These are phyloP conservation scores for Boletus tomentosulus DNA, from an alignment of 768 basidiomycete genomes.

Conservation along the genomic window DNA sequence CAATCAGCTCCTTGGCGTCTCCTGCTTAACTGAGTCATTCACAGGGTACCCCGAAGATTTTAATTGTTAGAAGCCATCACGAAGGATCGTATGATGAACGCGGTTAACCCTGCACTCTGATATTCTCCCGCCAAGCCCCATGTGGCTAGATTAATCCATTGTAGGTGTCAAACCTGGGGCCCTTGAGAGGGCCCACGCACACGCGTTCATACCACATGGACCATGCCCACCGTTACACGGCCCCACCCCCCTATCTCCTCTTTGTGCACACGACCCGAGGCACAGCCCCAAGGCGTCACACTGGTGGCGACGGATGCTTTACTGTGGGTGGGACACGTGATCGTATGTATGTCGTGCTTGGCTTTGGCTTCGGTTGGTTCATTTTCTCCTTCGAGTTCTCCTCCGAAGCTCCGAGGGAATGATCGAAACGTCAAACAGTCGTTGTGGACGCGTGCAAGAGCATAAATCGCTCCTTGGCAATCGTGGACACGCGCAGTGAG, in stretches of 20 bases:
- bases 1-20: slow-evolving; percentile 6
- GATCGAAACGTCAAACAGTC: not conserved
- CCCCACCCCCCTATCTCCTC: not conserved
- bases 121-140: not conserved
- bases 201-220: slow-evolving; percentile 11
- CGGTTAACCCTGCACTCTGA: not conserved
- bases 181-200: not conserved
- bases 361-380: not conserved
- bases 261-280: not conserved
- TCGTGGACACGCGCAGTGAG: not conserved
- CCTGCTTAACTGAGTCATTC: not conserved
- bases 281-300: slow-evolving; percentile 6
- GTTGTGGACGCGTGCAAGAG: not conserved
- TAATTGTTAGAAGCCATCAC: slow-evolving; percentile 10
- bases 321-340: not conserved
- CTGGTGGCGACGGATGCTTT: not conserved
- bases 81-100: not conserved
- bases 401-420: slow-evolving; percentile 22
- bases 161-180: too few relatives aligned
- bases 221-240: not conserved
- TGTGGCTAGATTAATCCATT: not conserved
- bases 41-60: slow-evolving; percentile 6
- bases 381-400: slow-evolving; percentile 2
- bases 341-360: slow-evolving; percentile 7
- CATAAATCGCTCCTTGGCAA: not conserved